Evolutionary conservation across 495 filamentous ascomycete species (phyloP), one percentile per base, ranked within the genome.

Genomic region (Penicillium longicatenatum): DNA sequence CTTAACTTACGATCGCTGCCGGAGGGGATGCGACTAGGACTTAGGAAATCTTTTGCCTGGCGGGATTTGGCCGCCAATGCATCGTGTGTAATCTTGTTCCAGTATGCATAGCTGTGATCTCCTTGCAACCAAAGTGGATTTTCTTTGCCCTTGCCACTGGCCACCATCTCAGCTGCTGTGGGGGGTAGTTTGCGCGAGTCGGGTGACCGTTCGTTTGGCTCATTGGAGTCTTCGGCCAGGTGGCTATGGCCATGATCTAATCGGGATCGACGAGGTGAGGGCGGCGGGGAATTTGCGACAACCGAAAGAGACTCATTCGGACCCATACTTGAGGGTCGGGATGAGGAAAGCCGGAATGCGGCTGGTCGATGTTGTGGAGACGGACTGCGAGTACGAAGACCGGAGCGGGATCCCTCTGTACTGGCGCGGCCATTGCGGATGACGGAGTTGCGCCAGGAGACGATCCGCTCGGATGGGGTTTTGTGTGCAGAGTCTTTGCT

Each of bases 371-470:
- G 58, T 19, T 82, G 78, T 14, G 86, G 86, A 14, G 85, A 88
- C 21, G 75, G 71, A 54, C 79, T 86, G 39, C 86, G 80, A 20
- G 72, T 73, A 41, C 69, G 60, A 1, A 71, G 68, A 10, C 71
- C 71, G 16, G 71, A 67, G 51, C 72, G 74, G 41, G 77, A 76
- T 21, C 75, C 73, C n/a, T 84, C 82, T 26, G 80, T 67, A 60
- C 79, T 84, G 33, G 74, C 65, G 29, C 74, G 80, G 51, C 71
- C 71, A 52, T 83, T 85, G 22, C 79, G 84, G 54, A 92, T 81
- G 31, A 79, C 75, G 6, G 87, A 91, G 64, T 93, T 91, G 14
- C 93, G 87, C 93, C 93, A 98, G 51, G 85, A 90, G 37, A 96
- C 80, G 54, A 97, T 97, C n/a, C 90, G 82, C 59, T 98, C 93